Evolutionary conservation across 192 early-diverging fungal species (phyloP), one percentile per base, ranked within the genome.

Genomic region (Backusella morwellensis): DNA sequence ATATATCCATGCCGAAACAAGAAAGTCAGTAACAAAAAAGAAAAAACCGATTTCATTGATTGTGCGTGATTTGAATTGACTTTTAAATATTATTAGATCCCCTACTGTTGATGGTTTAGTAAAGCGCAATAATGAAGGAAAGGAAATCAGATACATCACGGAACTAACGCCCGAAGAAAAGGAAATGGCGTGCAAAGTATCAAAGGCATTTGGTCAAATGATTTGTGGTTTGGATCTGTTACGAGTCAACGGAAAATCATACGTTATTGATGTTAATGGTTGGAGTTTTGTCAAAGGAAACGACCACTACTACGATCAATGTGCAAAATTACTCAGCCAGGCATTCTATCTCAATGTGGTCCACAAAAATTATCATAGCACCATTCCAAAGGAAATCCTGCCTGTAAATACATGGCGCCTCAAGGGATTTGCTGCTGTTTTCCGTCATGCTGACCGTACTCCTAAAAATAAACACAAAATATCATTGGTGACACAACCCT

Each of bases 271-370:
- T 82, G 97, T 99, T 75, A 99, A 99, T 74, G 97, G 97, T 15
- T 99, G 97, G 97, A 95, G 93, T 56, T 99, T 99, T 86, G 97
- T 99, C 70, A 99, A 99, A 82, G 97, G 97, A 67, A 97, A 93
- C 79, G 90, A 92, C 47, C 88, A 94, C 26, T 99, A 99, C 80
- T 98, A 98, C 81, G 94, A 94, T 78, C 90, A 92, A 36, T 95
- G 94, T 68, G 91, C 95, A 21, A 75, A 72, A 3, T 92, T 93
- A 38, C 85, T 99, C 21, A 88, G 92, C 41, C 85, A 89, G 4
- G 84, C 92, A 23, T 97, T 97, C 78, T 80, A 93, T 38, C 56
- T 80, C 14, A 59, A 72, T 52, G 52, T 50, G 15, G 54, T 66
- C 19, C 59, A 70, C 21, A 73, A 75, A 4, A 41, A 41, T 7